Conservation (phyloP, 2,329 filamentous ascomycete species). For the Colletotrichum scovillei region DNA sequence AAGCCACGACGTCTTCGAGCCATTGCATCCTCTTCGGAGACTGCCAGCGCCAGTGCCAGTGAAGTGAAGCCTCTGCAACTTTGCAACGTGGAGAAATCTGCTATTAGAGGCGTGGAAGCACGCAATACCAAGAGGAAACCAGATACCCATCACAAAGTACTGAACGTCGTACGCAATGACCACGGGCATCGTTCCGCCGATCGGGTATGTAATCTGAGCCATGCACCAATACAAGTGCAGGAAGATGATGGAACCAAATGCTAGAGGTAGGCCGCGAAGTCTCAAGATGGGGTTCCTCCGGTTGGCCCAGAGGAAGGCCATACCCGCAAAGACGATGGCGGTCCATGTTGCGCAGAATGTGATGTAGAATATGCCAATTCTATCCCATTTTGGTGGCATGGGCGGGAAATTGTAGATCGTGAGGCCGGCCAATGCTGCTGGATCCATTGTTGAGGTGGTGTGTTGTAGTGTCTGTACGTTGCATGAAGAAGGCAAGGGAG, state of each 20-base stretch:
- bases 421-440: conserved; percentile 22
- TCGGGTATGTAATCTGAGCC: conserved; percentile 55
- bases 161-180: conserved; percentile 59
- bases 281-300: conserved; percentile 50
- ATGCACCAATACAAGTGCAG: conserved; percentile 53
- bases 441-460: conserved; percentile 2
- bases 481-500: not conserved
- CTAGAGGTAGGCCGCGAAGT: conserved; percentile 53
- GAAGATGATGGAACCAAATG: conserved; percentile 52
- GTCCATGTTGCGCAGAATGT: conserved; percentile 43
- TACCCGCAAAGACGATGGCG: conserved; percentile 45
- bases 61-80: conserved; percentile 52
- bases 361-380: conserved; percentile 44
- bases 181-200: conserved; percentile 53
- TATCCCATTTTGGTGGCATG: conserved; percentile 41
- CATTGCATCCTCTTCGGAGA: conserved; percentile 38
- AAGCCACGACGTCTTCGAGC: conserved; percentile 45
- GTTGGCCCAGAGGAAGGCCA: conserved; percentile 47
- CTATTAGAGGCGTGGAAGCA: conserved; percentile 68
- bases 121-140: conserved; percentile 67
- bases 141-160: conserved; percentile 70
- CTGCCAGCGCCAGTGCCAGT: not conserved
- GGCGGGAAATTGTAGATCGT: conserved; percentile 46
- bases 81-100: conserved; percentile 62
- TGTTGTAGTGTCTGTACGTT: not conserved